Base-by-base conservation (phyloP, 2,329 filamentous ascomycete species). In the Epicoccum sorghinum region DNA sequence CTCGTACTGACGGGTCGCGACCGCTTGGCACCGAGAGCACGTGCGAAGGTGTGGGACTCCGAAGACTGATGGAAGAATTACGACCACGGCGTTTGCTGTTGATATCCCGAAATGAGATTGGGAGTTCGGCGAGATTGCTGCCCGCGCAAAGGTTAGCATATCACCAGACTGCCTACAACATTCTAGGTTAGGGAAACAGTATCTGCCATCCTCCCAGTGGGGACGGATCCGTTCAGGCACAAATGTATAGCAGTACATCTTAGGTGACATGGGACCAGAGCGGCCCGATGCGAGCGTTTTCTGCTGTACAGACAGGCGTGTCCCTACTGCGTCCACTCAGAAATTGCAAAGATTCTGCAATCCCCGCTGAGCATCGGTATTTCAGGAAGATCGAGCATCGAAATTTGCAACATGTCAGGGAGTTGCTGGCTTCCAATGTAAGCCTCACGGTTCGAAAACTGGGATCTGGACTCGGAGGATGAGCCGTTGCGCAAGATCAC, bases 401-500 rank as follows among this genome's bases (percentile, higher is more conserved):
- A 39, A 43, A 42, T 52, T 44, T 46, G 48, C 53, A 45, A 45
- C 32, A 36, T 47, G 23, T 38, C 48, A 55, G 58, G 52, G 52
- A 40, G 47, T 30, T 47, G 53, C 39, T 49, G 46, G 52, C 52
- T 50, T 36, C n/a, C 36, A 29, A 14, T 38, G 47, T 27, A 12
- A 55, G 52, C 52, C 52, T 55, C 52, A 50, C 42, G 24, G 46
- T 47, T 55, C n/a, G 24, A 49, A 55, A 42, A 37, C 61, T 51
- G 54, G 59, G 55, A 40, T 49, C 24, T 38, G 50, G 57, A 50
- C 49, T 54, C 55, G 54, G 38, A 50, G 52, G 67, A 65, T 67
- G 57, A 65, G 59, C 67, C 59, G 64, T 67, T 62, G 52, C 56
- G 62, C 50, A 46, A 58, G 67, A 71, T 69, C 64, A 46, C 37